Base-by-base conservation (phyloP, 805 yeast species). In the Barnettozyma pratensis region DNA sequence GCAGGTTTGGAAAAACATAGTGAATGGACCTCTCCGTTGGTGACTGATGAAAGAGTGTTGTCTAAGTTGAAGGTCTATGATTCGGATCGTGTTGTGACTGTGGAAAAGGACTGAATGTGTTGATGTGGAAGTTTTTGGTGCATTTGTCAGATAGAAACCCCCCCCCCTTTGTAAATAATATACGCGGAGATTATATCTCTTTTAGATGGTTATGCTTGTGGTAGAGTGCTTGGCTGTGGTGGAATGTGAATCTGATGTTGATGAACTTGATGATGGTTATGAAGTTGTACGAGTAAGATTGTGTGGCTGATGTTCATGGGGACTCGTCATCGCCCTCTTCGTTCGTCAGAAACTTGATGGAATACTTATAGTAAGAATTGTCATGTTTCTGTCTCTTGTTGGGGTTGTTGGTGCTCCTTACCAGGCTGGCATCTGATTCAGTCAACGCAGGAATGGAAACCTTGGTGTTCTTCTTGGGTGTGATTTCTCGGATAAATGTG, bases 1-100 rank as follows among this genome's bases (percentile, higher is more conserved):
- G 76, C 74, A 50, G 96, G 96, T n/a, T 63, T 66, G 42, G 85
- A 80, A 45, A 84, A 80, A 54, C 70, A 78, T 38, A 85, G 96
- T 54, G 97, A 92, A 63, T 92, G 99, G 99, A 81, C 84, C 47
- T 81, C 81, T 60, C 91, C 85, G 29, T 69, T 91, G 42, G 71
- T 62, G 7, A 79, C 79, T 30, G 98, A 92, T 61, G 80, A 78
- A 7, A 71, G 96, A 51, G 79, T 92, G 14, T 65, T 75, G 9
- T 62, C 67, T 27, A 66, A 79, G 47, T 62, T 88, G 64, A 69
- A 72, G 53, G 80, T 80, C 7, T 81, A 69, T 56, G 62, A 61
- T 44, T 46, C 54, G n/a, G 52, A 41, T 1, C 51, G 48, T 12
- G 39, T 31, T 11, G 46, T 7, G 14, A 14, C 42, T 5, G 26